Percentiles rank a stretch among this genome's conserved stretches.
Conservation (phyloP, 1,139 yeast genomes). For the Magnusiomyces magnusii region DNA sequence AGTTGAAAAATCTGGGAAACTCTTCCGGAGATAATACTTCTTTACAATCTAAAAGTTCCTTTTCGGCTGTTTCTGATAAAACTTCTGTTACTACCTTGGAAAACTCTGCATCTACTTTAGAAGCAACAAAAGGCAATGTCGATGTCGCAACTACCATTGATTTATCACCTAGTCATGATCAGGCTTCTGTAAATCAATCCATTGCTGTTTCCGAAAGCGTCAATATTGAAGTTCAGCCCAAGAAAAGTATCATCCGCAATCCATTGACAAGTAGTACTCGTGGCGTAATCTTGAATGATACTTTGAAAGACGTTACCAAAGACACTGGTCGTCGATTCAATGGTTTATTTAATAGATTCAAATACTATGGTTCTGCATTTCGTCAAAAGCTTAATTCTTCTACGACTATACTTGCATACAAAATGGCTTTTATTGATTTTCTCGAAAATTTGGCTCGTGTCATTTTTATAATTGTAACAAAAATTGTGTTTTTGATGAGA, state of each 20-base stretch:
- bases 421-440: neutral
- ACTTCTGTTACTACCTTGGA: neutral
- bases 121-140: neutral
- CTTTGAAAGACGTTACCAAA: neutral
- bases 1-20: neutral
- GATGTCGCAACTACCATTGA: neutral
- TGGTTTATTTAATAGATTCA: neutral
- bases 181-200: neutral
- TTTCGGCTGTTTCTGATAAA: no score
- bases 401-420: neutral
- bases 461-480: slow-evolving; percentile 15
- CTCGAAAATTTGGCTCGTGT: slow-evolving; percentile 5
- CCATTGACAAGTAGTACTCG: neutral
- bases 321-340: neutral
- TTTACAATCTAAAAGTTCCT: neutral
- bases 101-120: neutral
- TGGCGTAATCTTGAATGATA: neutral
- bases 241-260: neutral
- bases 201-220: neutral
- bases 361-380: neutral
- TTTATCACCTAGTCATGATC: neutral
- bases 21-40: no score
- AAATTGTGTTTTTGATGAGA: slow-evolving; percentile 19
- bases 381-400: neutral
- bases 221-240: neutral